Evolutionary conservation across 2,329 filamentous ascomycete species (phyloP), one percentile per base, ranked within the genome.

Genomic region (Colletotrichum sp.): DNA sequence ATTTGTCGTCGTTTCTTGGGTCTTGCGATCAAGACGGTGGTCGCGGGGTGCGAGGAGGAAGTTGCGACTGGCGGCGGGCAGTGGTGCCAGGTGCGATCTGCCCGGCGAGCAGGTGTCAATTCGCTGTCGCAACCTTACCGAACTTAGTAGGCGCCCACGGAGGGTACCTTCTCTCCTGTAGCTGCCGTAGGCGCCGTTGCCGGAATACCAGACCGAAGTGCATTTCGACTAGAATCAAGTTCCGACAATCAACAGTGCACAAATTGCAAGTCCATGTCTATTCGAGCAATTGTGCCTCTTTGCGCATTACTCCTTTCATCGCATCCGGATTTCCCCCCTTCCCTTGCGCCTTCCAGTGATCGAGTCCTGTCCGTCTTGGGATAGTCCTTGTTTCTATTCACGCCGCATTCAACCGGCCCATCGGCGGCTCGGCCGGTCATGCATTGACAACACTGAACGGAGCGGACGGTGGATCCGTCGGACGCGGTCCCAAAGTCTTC

Each of bases 11-110:
- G 30, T 8, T 43, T 30, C 8, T 8, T 30, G 32, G 12, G 32
- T 18, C 34, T n/a, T 28, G 36, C 21, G 52, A 60, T 60, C 32
- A 38, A 43, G 52, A 34, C 52, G 32, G 16, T 15, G 3, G 21
- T 68, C 66, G 66, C 66, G 66, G 52, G 55, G 52, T 60, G 30
- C n/a, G 18, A 68, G 15, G 52, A 60, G 66, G 66, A 68, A 26
- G 38, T 30, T 28, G 18, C 16, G 43, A 15, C 18, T 52, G 26
- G 6, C 9, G 34, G 24, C 61, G 5, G 32, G 52, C 12, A 28
- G 52, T 36, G 61, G 34, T 9, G 32, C 52, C 66, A 68, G 66
- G 32, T 58, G 52, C 12, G n/a, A 52, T 28, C 24, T 55, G 16
- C 38, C 38, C 7, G 26, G 28, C 58, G 15, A 21, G 58, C 26